Evolutionary conservation across 352 stramenopile species (phyloP), one percentile per base, ranked within the genome.

Genomic region (Globisporangium recalcitrans): DNA sequence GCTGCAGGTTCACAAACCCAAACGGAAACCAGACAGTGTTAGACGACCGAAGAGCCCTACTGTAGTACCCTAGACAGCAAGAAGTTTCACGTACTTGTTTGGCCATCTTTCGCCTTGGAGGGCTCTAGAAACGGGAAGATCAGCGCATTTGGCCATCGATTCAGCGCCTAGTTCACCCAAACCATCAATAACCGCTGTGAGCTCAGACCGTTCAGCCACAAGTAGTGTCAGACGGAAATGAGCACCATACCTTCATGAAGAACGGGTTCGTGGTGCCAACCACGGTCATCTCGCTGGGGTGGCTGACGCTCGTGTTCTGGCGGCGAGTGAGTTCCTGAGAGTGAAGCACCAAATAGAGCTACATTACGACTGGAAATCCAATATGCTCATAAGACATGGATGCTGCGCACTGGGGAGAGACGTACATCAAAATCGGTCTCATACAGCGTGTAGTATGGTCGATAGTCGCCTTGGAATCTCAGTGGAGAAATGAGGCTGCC

Each of bases 231-330:
- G 10, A 11, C 34, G 6, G 11, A 9, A 32, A 22, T n/a, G 24
- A 29, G 21, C 24, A n/a, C 27, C 44, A 9, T 71, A 87, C 80
- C 74, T 94, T 96, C 73, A 94, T 78, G 55, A 96, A 96, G 58
- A 94, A 94, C 1, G 87, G 87, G 31, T 94, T 96, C 21, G 87
- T 96, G 22, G 85, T 92, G 55, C 87, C 87, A 19, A 96, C 75
- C 0, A 94, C 70, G 34, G 72, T 90, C 59, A 82, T 78, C 26
- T 74, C 59, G 27, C 81, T 76, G 0, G 72, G 68, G 32, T 57
- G 60, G 59, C 77, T 87, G 22, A 78, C 58, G 31, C 77, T 80
- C 32, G 73, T 62, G 27, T 82, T 83, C 68, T 91, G 82, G n/a
- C 76, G 69, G 7, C 63, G 68, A 49, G 79, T 67, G 51, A 90